Base-by-base conservation (phyloP, 208 protist genomes). In the Crithidia sp. region DNA sequence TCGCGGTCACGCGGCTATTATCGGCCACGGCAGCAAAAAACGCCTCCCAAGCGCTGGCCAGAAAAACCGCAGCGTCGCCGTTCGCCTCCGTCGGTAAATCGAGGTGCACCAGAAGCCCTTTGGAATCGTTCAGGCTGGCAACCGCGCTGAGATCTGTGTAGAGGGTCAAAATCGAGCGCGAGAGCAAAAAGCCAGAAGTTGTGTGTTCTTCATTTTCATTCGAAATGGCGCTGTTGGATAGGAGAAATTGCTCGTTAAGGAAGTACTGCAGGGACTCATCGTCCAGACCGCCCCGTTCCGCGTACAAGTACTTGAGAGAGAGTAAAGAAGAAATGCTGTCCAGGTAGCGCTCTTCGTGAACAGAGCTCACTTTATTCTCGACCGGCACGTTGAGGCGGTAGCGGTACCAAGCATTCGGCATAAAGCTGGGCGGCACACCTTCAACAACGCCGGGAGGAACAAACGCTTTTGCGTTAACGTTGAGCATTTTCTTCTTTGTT, bases 391-490 rank as follows among this genome's bases (percentile, higher is more conserved):
- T 74, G 36, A 95, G 60, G 39, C 79, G 74, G 55, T 95, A 95
- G n/a, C 84, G 79, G 71, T 90, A 94, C 67, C 87, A 81, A 3
- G 56, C 61, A 54, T 74, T 74, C 16, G 68, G 12, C 36, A 82
- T 61, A 52, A 73, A 82, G 37, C 65, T 60, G 7, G 47, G 53
- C 14, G 64, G 62, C 44, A 62, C 44, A 41, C 71, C 61, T 6
- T 86, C 83, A 49, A 66, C 64, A 54, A 77, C 67, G 10, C 76
- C 79, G 16, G 76, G 73, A 1, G 88, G 88, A 63, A 93, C 79
- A 77, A 95, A 93, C n/a, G 84, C 77, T 63, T 93, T 93, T 4
- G 88, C 88, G 80, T 95, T 93, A 16, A 77, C 78, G 71, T 95
- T 95, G 12, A 95, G 70, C 90, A 92, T 92, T 17, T 61, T 59